These are phyloP conservation scores for Apiotrichum veenhuisii DNA, from an alignment of 1,284 basidiomycete species.

Conservation along the genomic window DNA sequence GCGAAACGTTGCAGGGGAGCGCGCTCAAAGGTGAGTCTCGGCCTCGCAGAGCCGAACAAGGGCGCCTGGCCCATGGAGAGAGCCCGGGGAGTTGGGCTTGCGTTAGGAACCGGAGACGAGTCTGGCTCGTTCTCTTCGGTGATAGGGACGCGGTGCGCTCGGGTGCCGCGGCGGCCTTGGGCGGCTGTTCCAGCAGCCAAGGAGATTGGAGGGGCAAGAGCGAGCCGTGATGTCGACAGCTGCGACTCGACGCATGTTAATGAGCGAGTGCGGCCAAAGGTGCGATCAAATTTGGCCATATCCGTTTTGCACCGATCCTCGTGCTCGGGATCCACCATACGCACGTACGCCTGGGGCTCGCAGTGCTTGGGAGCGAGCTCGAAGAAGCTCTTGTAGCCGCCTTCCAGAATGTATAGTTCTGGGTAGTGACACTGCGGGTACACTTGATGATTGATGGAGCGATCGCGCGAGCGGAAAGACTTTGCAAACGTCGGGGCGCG, in stretches of 20 bases:
- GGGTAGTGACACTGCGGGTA: slow-evolving; percentile 95
- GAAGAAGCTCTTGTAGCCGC: slow-evolving; percentile 89
- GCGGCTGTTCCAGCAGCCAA: slow-evolving; percentile 42
- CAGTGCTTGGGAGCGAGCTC: slow-evolving; percentile 64
- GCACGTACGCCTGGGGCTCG: slow-evolving; percentile 76
- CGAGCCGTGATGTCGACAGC: too few species aligned
- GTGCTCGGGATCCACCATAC: slow-evolving; percentile 90
- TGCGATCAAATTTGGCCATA: slow-evolving; percentile 80
- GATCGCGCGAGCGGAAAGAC: slow-evolving; percentile 83
- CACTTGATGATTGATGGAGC: slow-evolving; percentile 75
- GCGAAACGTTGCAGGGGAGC: slow-evolving; percentile 12
- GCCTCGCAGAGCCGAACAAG: slow-evolving; percentile 44
- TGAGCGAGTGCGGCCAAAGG: slow-evolving; percentile 79
- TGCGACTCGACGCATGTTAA: slow-evolving; percentile 69
- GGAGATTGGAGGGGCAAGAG: not conserved
- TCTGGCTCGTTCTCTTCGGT: slow-evolving; percentile 39
- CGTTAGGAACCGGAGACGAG: slow-evolving; percentile 26
- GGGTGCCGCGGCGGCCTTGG: slow-evolving; percentile 26
- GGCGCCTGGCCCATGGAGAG: slow-evolving; percentile 31
- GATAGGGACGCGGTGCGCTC: slow-evolving; percentile 16
- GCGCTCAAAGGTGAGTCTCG: slow-evolving; percentile 26
- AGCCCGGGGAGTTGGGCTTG: slow-evolving; percentile 34
- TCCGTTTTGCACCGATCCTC: slow-evolving; percentile 74
- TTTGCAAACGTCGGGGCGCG: slow-evolving; percentile 94
- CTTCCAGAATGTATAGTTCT: slow-evolving; percentile 94